These are phyloP conservation scores for Hysterangium stoloniferum DNA, from an alignment of 768 basidiomycete species.

Conservation along the genomic window DNA sequence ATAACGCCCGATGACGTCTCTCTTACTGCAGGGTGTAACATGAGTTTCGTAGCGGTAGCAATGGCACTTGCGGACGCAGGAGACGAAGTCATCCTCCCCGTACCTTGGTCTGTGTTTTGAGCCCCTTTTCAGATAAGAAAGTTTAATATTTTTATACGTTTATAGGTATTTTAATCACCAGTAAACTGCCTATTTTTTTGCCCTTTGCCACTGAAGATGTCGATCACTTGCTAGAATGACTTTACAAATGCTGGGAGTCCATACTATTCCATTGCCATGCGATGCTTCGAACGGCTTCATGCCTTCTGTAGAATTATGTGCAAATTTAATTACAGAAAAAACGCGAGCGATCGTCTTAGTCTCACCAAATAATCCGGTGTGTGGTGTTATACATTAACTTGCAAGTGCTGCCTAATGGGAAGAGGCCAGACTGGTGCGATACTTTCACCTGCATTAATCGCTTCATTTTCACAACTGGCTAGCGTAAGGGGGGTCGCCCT, in stretches of 20 bases:
- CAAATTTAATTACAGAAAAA: conserved; percentile 42
- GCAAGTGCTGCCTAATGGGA: background rate
- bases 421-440: conserved; percentile 54
- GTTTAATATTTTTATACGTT: background rate
- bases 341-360: conserved; percentile 70
- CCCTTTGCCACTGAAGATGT: conserved; percentile 6
- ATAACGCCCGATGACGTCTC: conserved; percentile 51
- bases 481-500: conserved; percentile 48
- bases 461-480: conserved; percentile 54
- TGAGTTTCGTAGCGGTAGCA: conserved; percentile 56
- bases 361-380: conserved; percentile 69
- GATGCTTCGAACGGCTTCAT: conserved; percentile 45
- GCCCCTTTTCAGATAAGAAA: background rate
- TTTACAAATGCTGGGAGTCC: conserved; percentile 54
- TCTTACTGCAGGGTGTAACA: conserved; percentile 64
- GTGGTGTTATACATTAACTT: background rate
- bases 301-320: conserved; percentile 47
- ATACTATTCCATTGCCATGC: conserved; percentile 46
- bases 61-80: conserved; percentile 63
- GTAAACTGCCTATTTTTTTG: conserved; percentile 26
- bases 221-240: conserved; percentile 47
- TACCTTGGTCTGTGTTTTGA: conserved; percentile 47
- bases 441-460: conserved; percentile 50
- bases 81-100: conserved; percentile 64
- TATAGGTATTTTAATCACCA: conserved; percentile 62